Base-by-base conservation (phyloP, 768 basidiomycete species). In the Mycena kentingensis region DNA sequence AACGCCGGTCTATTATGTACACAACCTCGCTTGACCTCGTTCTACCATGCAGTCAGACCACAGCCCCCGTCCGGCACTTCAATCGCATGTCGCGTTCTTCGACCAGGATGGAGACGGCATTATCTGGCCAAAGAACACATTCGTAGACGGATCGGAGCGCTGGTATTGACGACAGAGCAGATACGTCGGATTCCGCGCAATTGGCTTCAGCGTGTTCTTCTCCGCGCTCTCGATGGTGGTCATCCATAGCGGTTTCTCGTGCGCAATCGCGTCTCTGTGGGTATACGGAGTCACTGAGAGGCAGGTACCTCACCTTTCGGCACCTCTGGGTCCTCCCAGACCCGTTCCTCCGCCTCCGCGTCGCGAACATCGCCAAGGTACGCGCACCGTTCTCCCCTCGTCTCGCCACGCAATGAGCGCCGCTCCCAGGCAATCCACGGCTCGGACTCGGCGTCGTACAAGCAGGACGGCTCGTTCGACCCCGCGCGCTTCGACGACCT, bases 91-190 rank as follows among this genome's bases (percentile, higher is more conserved):
- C 58, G 72, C 72, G 29, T 78, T 76, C 65, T 77, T 77, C 55
- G 77, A 78, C 66, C 54, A 52, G 27, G 76, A 78, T 61, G 54
- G 59, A 22, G 77, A 77, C 58, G 77, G 76, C 4, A 65, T 76
- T 34, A 77, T 78, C 50, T 77, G 74, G 72, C 76, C 76, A 5
- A 54, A 32, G 12, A 76, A 78, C 57, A 78, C 76, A 75, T 77
- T 51, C 51, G 72, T 65, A 42, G 26, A 26, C 24, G 29, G 26
- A 11, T 21, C 15, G 26, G 24, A 42, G 6, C 28, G 4, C 19
- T 21, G 34, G 22, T 27, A 25, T 27, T 13, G 27, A 11, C 43
- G 3, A 15, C 8, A 7, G 2, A 15, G 2, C 43, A 77, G 74
- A n/a, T 77, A 67, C 52, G 38, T 21, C 11, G 75, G 76, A 12